Base-by-base conservation (phyloP, 2,329 filamentous ascomycete species). In the Colletotrichum incanum region DNA sequence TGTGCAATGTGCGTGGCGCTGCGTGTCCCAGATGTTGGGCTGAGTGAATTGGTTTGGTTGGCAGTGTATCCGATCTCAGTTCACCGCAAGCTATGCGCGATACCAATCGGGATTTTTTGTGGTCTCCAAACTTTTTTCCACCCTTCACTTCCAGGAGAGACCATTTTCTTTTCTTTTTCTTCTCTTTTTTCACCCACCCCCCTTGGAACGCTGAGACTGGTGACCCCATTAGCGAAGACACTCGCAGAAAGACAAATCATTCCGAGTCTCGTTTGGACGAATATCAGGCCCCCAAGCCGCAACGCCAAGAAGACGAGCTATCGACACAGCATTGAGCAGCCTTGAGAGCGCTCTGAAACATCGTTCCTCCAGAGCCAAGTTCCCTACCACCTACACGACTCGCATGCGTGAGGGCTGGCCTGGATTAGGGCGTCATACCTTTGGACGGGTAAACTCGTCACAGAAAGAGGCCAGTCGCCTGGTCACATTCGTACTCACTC, bases 1-100 rank as follows among this genome's bases (percentile, higher is more conserved):
- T 50, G 61, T 49, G 7, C 41, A 37, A 26, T n/a, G 52, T 67
- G 31, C 34, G 67, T 70, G 67, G 61, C 61, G 62, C 58, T 54
- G 43, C 31, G 14, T 49, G 54, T 66, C 55, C 62, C n/a, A 61
- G 55, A 50, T 26, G 7, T 18, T 23, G 26, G 45, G 20, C 43
- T 50, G 31, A 49, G 43, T 62, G 59, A 62, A 34, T 64, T 26
- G 31, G 23, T 39, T 41, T 37, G 55, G 45, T 50, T 55, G 67
- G 63, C 49, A 31, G 67, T 67, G 63, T 66, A 47, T 28, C 47
- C 28, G n/a, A 37, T 58, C 34, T 41, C 54, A 50, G 45, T 49
- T 50, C 45, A n/a, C 14, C 8, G 43, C 45, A 37, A 45, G 59
- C 45, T 41, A 16, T 26, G 31, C 9, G 28, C 67, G n/a, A 65